Evolutionary conservation across 352 stramenopile species (phyloP), one percentile per base, ranked within the genome.

Genomic region (Globisporangium nodosum): DNA sequence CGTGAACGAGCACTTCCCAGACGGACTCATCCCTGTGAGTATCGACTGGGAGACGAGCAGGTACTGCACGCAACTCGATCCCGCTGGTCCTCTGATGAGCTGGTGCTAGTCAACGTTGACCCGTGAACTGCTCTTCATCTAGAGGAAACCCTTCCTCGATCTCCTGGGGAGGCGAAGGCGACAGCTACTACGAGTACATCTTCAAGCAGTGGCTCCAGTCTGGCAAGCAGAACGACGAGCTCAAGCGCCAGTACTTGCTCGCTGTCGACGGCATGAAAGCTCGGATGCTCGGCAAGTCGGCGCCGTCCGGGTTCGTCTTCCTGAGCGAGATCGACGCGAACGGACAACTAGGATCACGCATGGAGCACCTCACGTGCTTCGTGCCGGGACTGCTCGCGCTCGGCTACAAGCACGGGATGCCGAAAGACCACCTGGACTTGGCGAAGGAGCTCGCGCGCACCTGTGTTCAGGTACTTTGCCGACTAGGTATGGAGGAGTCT

Each of bases 281-380:
- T 0, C 48, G 77, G 47, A 58, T 92, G 20, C 40, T 86, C 0
- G 71, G 58, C 7, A 60, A 55, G n/a, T 81, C 75, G 3, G 69
- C 60, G 24, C 62, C 66, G 18, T 78, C 69, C 2, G 76, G 74
- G 35, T 74, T 60, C 33, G 56, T 58, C 3, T 86, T 86, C 52
- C 48, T 92, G 21, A 74, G 74, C 5, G 73, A 78, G 31, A 48
- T 76, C 1, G 56, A 60, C 3, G 49, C 59, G 40, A 63, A 35
- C 46, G 63, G 64, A 4, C 53, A 57, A 9, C 55, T 87, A 8
- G 54, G 63, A 5, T 58, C 61, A 37, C 64, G 66, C 40, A 92
- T 92, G 81, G 86, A 97, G 58, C 91, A 97, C 58, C 68, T 94
- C 46, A 78, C 87, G 5, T 97, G 91, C 61, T 97, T 96, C 47